Percentiles rank a stretch among this genome's conserved stretches.
phyloP scores from a whole-genome alignment of 805 yeast genomes.

The Blastobotrys parvus region DNA sequence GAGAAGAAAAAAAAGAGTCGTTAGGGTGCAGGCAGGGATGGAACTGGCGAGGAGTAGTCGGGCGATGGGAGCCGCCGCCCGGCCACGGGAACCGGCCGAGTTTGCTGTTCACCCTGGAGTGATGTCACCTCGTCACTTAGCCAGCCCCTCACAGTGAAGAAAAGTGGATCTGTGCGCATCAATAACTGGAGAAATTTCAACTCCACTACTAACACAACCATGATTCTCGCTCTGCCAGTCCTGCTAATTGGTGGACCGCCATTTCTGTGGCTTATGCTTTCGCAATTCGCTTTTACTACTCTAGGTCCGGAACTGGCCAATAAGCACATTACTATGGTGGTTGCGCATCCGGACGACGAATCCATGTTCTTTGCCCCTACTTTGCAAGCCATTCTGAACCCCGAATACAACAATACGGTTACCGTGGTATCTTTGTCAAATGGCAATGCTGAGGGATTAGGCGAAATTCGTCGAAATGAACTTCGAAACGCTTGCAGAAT shows the following conservation, averaged over 20 bases:
- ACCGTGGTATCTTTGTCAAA: constrained; percentile 61
- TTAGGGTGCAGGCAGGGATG: too few species aligned
- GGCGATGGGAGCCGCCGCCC: too few species aligned
- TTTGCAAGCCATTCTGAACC: constrained; percentile 41
- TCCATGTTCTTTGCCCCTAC: constrained; percentile 94
- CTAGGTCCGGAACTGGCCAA: constrained; percentile 10
- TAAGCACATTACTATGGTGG: constrained; percentile 36
- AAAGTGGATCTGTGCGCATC: too few species aligned
- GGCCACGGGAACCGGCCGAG: too few species aligned
- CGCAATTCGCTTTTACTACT: too few species aligned
- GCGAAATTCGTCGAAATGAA: constrained; percentile 54
- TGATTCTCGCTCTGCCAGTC: constrained; percentile 4
- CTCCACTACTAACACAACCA: too few species aligned
- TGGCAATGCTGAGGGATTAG: constrained; percentile 74
- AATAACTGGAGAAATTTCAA: too few species aligned
- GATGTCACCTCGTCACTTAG: not conserved
- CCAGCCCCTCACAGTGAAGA: too few species aligned
- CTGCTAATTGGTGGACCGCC: constrained; percentile 11
- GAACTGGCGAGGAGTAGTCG: too few species aligned
- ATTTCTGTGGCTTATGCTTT: constrained; percentile 10
- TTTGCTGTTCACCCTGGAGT: too few species aligned
- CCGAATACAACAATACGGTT: constrained; percentile 37
- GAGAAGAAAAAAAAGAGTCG: too few species aligned
- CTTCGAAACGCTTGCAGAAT: constrained; percentile 44
- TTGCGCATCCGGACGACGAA: constrained; percentile 98